These are phyloP conservation scores for Larix sibirica DNA, from an alignment of 83 land plant species.

Conservation along the genomic window DNA sequence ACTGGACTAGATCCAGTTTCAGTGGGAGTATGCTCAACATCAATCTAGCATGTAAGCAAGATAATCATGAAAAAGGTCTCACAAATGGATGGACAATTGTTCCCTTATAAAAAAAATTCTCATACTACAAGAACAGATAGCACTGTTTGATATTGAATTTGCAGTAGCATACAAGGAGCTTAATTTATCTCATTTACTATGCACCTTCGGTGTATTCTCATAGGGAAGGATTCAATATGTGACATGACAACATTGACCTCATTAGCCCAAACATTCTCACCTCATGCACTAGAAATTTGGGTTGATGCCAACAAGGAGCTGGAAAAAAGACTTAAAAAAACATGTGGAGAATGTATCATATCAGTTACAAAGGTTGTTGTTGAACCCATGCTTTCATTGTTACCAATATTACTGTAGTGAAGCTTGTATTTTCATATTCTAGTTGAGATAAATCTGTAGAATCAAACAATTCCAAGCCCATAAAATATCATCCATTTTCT, in stretches of 20 bases:
- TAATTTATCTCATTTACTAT: constrained; percentile 95
- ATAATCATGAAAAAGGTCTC: constrained; percentile 69
- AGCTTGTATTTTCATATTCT: constrained; percentile 63
- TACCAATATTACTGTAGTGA: constrained; percentile 86
- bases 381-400: constrained; percentile 96
- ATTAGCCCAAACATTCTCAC: constrained; percentile 92
- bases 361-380: constrained; percentile 86
- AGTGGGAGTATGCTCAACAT: constrained; percentile 83
- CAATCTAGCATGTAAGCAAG: constrained; percentile 94
- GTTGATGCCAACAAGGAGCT: constrained; percentile 98
- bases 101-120: constrained; percentile 94
- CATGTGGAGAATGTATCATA: constrained; percentile 99
- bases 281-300: constrained; percentile 91
- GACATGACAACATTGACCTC: constrained; percentile 87
- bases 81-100: constrained; percentile 94
- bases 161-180: constrained; percentile 98
- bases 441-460: constrained; percentile 43
- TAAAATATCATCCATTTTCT: constrained; percentile 94
- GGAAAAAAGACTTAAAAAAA: constrained; percentile 87
- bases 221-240: constrained; percentile 90
- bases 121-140: constrained; percentile 94
- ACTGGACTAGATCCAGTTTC: constrained; percentile 98
- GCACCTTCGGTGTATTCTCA: constrained; percentile 86
- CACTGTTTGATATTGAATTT: constrained; percentile 97
- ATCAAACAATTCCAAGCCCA: constrained; percentile 60